A percentile compares a stretch with the other conserved stretches of the same genome.
These are phyloP conservation scores for Ophiocordyceps sinensis DNA, from an alignment of 2,329 filamentous ascomycete genomes.

Conservation along the genomic window DNA sequence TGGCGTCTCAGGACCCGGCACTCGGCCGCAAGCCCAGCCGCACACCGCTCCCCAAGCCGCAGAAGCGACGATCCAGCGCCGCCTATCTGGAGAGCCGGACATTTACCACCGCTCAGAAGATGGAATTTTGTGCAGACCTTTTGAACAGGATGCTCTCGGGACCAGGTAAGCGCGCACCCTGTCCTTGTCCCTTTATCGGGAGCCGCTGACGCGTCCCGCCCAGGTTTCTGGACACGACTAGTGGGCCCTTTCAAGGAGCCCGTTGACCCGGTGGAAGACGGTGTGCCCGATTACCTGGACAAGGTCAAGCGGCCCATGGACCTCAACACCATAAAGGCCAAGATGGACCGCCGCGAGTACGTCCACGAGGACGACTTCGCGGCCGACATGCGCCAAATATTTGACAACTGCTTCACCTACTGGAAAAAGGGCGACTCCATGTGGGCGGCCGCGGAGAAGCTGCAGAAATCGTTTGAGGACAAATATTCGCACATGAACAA, in stretches of 20 bases:
- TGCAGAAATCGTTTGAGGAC: conserved; percentile 44
- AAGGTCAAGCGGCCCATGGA: conserved; percentile 50
- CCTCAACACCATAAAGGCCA: conserved; percentile 42
- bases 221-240: conserved; percentile 52
- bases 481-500: conserved; percentile 45
- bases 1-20: conserved; percentile 9
- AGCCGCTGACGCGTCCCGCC: background rate
- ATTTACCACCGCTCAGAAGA: conserved; percentile 27
- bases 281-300: conserved; percentile 46
- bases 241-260: conserved; percentile 47
- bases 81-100: conserved; percentile 15
- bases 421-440: conserved; percentile 42
- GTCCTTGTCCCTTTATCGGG: too few relatives aligned
- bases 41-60: conserved; percentile 18
- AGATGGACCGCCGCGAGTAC: conserved; percentile 43
- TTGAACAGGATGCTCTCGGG: conserved; percentile 46
- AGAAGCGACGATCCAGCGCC: conserved; percentile 20
- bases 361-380: conserved; percentile 36
- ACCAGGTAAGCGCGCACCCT: conserved; percentile 28
- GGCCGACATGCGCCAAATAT: conserved; percentile 45
- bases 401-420: conserved; percentile 50
- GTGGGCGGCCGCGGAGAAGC: conserved; percentile 38
- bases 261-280: conserved; percentile 40
- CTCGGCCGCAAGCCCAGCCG: conserved; percentile 13
- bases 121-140: conserved; percentile 44